Conservation (phyloP, 305 asterid genomes). For the Salvia sclarea region DNA sequence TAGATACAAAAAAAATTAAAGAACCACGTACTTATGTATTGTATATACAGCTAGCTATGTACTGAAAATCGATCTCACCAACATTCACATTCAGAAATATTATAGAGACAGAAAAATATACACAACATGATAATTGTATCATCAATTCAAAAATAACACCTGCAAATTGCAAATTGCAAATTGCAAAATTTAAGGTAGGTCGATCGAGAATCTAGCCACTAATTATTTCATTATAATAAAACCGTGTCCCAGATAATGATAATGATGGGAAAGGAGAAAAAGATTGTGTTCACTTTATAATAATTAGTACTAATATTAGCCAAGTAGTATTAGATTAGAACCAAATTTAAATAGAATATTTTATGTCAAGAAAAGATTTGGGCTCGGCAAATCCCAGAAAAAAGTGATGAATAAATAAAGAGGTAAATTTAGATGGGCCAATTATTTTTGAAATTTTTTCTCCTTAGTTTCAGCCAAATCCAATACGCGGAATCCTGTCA, state of each 20-base stretch:
- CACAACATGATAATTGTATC: neutral
- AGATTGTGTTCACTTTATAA: conserved; percentile 18
- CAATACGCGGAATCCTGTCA: conserved; percentile 41
- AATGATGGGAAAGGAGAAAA: conserved; percentile 5
- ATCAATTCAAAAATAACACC: neutral
- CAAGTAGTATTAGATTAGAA: neutral
- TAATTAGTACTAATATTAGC: neutral
- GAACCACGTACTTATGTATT: neutral
- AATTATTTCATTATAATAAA: neutral
- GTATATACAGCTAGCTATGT: too few relatives aligned
- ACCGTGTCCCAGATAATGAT: conserved; percentile 19
- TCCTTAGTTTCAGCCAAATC: conserved; percentile 18
- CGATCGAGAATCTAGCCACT: neutral
- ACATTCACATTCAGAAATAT: neutral
- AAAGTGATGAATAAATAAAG: neutral
- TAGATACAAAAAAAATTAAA: neutral
- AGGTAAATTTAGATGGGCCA: neutral
- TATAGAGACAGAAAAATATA: neutral
- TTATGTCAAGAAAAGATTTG: neutral
- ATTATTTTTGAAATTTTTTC: neutral
- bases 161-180: too few relatives aligned
- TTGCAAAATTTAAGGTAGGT: neutral
- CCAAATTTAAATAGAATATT: neutral
- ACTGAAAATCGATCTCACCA: neutral
- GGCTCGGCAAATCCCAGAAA: conserved; percentile 9